Evolutionary conservation across 306 rosid genomes (phyloP), one percentile per base, ranked within the genome.

Genomic region (Morella rubra): DNA sequence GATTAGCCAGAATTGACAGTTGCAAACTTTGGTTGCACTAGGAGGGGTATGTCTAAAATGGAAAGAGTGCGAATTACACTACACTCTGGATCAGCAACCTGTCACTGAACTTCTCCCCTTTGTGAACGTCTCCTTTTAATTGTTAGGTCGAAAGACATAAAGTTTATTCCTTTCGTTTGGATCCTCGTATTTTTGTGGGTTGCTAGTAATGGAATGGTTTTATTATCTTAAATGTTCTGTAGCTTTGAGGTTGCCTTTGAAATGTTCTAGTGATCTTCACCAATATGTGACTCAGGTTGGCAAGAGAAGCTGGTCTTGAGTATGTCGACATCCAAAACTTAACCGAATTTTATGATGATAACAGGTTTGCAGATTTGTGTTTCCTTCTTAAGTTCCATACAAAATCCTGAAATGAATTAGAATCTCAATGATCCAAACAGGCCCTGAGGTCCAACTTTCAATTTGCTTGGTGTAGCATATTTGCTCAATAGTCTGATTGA

Each of bases 271-370:
- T 68, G 46, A 10, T 66, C 76, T 50, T 45, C 46, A 67, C 37
- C 71, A 27, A 68, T 47, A 11, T 76, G 75, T 52, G 74, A 73
- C 77, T 18, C 83, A 95, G 99, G 89, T 87, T 95, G 86, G 99
- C 96, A 47, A 88, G 99, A 85, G 99, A 92, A 89, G 93, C 99
- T 59, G 97, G 99, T 81, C 97, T 95, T 24, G 97, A 92, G 88
- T 95, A 90, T 59, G 88, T 92, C 44, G 97, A 95, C 85, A 95
- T 95, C 80, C 99, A 95, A 85, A 95, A 92, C 85, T 80, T 92
- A 77, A 92, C 97, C 0, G 99, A 95, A 54, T 95, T 92, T 81
- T 95, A 89, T 56, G 99, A 95, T 32, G 99, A 95, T 83, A 93
- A 90, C 86, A 92, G 99, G 99, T 95, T 65, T 72, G 69, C 78